Percentiles rank a stretch among this genome's conserved stretches.
Conservation (phyloP, 495 filamentous ascomycete genomes). For the Neurospora sp. region DNA sequence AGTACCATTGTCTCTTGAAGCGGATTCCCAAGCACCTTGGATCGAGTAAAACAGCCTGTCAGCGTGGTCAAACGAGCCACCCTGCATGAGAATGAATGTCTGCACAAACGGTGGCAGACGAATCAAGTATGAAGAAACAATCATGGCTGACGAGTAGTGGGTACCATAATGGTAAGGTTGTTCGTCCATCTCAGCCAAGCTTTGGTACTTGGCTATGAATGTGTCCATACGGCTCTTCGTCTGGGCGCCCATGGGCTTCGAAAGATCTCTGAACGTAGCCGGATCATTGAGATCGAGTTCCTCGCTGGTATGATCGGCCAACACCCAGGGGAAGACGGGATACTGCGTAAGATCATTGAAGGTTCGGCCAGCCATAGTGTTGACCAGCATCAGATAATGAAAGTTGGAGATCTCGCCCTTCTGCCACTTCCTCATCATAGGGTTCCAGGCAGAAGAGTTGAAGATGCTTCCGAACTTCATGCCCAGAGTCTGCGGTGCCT, state of each 20-base stretch:
- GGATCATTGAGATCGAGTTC: conserved; percentile 81
- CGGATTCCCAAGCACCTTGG: conserved; percentile 80
- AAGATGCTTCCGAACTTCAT: conserved; percentile 91
- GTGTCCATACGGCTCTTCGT: conserved; percentile 60
- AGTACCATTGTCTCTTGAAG: conserved; percentile 79
- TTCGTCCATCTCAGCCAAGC: conserved; percentile 87
- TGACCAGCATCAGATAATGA: conserved; percentile 95
- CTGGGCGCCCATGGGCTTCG: conserved; percentile 97
- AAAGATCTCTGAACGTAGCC: conserved; percentile 77
- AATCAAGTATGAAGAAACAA: conserved; percentile 91
- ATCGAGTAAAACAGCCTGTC: conserved; percentile 94
- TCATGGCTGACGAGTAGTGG: conserved; percentile 98
- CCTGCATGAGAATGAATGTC: conserved; percentile 93
- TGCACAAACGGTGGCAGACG: conserved; percentile 92
- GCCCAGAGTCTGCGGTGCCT: conserved; percentile 72
- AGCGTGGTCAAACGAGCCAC: conserved; percentile 92
- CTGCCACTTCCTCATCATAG: conserved; percentile 83
- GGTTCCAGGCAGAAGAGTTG: conserved; percentile 61
- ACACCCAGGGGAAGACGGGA: conserved; percentile 94
- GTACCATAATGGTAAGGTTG: conserved; percentile 94
- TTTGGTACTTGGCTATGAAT: conserved; percentile 73
- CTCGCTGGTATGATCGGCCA: conserved; percentile 95
- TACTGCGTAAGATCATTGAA: conserved; percentile 99
- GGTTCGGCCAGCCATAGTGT: conserved; percentile 91
- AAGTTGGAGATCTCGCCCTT: conserved; percentile 96